phyloP scores from a whole-genome alignment of 1,284 basidiomycete genomes.

The Austropuccinia psidii region DNA sequence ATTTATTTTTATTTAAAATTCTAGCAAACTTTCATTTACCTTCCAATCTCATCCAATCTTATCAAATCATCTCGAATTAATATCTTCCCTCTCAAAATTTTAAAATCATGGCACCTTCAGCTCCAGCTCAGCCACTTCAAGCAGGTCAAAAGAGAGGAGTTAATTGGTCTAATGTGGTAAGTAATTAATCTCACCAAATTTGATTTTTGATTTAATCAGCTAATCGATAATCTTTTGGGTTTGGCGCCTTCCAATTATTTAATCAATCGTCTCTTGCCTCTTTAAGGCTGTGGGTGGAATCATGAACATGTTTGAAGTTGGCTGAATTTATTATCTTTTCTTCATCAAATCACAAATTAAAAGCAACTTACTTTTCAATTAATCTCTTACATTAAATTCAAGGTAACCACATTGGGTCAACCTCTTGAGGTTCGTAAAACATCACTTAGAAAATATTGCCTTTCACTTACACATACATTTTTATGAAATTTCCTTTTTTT shows the following conservation, averaged over 20 bases:
- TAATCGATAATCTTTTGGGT: not conserved
- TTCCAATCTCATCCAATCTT: too few species aligned
- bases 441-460: not conserved
- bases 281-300: constrained; percentile 58
- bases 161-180: constrained; percentile 97
- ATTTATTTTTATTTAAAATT: too few species aligned
- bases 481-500: not conserved
- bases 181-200: constrained; percentile 52
- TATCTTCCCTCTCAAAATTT: too few species aligned
- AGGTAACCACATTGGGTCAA: constrained; percentile 92
- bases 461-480: not conserved
- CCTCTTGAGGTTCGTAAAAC: constrained; percentile 65
- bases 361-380: not conserved
- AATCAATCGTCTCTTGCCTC: not conserved
- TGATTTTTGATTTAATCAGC: not conserved
- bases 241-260: not conserved
- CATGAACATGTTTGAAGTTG: constrained; percentile 55
- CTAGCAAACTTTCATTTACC: too few species aligned
- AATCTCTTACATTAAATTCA: not conserved
- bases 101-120: constrained; percentile 27
- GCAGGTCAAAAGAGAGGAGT: constrained; percentile 60
- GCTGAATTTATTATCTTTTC: not conserved
- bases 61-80: too few species aligned
- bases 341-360: not conserved
- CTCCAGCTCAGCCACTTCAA: constrained; percentile 13